Conservation (phyloP, 179 eudicot genomes). For the Carnegiea gigantea region DNA sequence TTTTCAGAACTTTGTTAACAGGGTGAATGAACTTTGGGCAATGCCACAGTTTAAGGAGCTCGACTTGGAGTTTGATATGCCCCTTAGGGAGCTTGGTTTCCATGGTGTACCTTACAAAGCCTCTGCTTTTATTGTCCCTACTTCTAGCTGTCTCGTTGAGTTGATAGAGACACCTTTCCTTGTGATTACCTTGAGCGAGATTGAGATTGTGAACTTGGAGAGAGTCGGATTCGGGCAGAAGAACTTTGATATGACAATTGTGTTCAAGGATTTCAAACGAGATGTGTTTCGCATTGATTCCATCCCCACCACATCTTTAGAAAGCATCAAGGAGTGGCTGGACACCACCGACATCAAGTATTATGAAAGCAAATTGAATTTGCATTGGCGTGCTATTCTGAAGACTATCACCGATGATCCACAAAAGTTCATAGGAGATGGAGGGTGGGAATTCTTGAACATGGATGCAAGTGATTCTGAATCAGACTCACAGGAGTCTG, state of each 20-base stretch:
- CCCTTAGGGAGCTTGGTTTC: constrained; percentile 91
- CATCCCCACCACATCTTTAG: constrained; percentile 72
- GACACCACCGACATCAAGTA: constrained; percentile 88
- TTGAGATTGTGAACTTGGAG: constrained; percentile 86
- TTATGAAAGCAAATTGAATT: constrained; percentile 82
- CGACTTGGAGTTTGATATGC: constrained; percentile 86
- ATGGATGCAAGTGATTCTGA: constrained; percentile 82
- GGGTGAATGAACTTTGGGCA: constrained; percentile 87
- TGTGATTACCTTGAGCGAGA: constrained; percentile 65
- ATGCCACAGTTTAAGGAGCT: constrained; percentile 68
- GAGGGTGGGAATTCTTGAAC: constrained; percentile 92
- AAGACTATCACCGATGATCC: constrained; percentile 87
- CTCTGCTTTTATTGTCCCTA: constrained; percentile 84
- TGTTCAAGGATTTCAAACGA: constrained; percentile 84
- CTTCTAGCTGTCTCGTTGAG: constrained; percentile 85
- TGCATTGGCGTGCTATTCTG: constrained; percentile 81
- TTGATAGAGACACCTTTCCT: constrained; percentile 76
- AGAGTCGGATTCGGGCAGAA: constrained; percentile 87
- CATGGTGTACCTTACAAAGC: constrained; percentile 87
- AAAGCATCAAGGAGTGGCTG: constrained; percentile 88
- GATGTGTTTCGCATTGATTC: constrained; percentile 87
- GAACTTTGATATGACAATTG: constrained; percentile 85
- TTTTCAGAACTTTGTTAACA: constrained; percentile 69
- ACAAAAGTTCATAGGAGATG: constrained; percentile 65
- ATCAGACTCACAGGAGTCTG: constrained; percentile 69